Evolutionary conservation across 2,329 filamentous ascomycete genomes (phyloP), one percentile per base, ranked within the genome.

Genomic region (Cladosporium sp.): DNA sequence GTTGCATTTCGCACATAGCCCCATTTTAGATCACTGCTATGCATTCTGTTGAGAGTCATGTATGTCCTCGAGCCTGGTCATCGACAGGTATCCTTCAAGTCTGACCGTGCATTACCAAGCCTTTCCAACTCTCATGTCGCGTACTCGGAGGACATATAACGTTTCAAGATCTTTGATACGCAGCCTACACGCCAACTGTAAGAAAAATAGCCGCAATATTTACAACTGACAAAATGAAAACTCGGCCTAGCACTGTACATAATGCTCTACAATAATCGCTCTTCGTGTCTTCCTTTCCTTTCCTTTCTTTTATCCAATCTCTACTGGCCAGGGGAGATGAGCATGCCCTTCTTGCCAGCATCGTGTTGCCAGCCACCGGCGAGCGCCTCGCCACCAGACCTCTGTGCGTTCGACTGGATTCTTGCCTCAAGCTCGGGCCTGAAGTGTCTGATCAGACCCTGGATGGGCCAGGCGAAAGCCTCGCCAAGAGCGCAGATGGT

Each of bases 401-500:
- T 81, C 71, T 85, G 74, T 19, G 89, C 83, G 72, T 89, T 94
- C 67, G 90, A 85, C 73, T 86, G 83, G 82, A 99, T 95, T 67
- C 93, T 85, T 53, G 87, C 89, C 83, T 97, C 92, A 52, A 99
- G 81, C 78, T 99, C 92, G 44, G 93, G 94, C 68, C 94, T 85
- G 83, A 99, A 99, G 79, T 99, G 94, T 70, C 94, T 88, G 77
- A 99, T 99, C 60, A 99, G 84, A 74, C 94, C 94, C 79, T 99
- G 94, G 65, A 99, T 88, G 63, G 94, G 94, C 94, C 94, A 99
- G 63, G 94, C 92, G 68, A 99, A 99, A 62, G 94, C 94, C 80
- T 99, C 94, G 59, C 94, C 94, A 63, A 99, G 80, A 76, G 93
- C 94, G 77, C 94, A 99, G 70, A 99, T 99, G 48, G 94, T 97